Percentiles rank a stretch among this genome's conserved stretches.
Evolutionary conservation across 2,329 filamentous ascomycete genomes (phyloP).

Genomic region (Pezicula neosporulosa): DNA sequence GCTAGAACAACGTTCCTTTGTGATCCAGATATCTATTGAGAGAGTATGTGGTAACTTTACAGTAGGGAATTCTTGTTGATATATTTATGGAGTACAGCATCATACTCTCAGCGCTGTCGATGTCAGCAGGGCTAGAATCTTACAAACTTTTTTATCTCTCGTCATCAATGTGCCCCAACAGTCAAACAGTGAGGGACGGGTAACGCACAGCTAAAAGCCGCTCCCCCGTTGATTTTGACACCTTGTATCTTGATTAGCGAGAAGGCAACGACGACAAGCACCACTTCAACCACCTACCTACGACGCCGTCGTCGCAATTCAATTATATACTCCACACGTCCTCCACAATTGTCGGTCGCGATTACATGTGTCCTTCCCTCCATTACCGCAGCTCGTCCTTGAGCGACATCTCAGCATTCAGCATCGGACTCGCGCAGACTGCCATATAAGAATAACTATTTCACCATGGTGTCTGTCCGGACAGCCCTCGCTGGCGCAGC

Average conservation of each 20-base stretch:
- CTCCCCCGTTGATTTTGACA: not conserved
- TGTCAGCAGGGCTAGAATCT: too few species aligned
- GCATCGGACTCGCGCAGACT: conserved; percentile 1
- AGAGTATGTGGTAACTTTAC: too few species aligned
- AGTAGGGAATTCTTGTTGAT: too few species aligned
- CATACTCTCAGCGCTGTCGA: too few species aligned
- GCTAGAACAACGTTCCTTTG: too few species aligned
- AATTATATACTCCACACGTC: not conserved
- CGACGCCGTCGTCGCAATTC: not conserved
- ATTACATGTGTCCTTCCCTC: conserved; percentile 29
- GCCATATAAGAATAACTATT: not conserved
- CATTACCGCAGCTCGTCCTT: conserved; percentile 23
- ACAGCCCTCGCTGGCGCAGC: conserved; percentile 21
- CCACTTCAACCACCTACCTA: not conserved
- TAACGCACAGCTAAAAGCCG: too few species aligned
- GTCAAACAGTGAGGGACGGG: too few species aligned
- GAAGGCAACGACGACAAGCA: not conserved
- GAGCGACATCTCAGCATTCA: conserved; percentile 21
- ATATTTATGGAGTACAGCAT: too few species aligned
- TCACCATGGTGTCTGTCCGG: conserved; percentile 16
- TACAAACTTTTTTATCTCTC: too few species aligned
- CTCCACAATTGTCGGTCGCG: conserved; percentile 4
- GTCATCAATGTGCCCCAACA: too few species aligned
- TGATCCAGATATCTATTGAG: too few species aligned
- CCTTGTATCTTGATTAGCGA: conserved; percentile 1